Percentiles rank a stretch among this genome's conserved stretches.
phyloP scores from a whole-genome alignment of 805 yeast species.

The Lachancea fermentati region DNA sequence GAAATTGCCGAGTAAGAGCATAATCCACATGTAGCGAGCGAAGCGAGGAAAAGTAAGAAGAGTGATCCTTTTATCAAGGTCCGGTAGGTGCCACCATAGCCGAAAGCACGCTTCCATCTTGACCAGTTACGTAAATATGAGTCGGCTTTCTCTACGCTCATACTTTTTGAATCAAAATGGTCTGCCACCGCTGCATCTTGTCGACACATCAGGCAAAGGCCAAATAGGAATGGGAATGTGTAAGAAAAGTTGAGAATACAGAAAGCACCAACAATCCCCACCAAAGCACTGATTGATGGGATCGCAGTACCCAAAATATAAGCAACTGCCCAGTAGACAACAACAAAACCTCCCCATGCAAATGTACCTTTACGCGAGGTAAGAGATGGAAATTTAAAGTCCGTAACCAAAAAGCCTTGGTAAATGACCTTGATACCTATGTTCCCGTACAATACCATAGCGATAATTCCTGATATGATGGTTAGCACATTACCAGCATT shows the following conservation, averaged over 20 bases:
- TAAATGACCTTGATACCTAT: constrained; percentile 42
- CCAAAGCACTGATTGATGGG: constrained; percentile 38
- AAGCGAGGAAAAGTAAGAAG: constrained; percentile 29
- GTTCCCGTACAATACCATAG: constrained; percentile 43
- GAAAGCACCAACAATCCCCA: constrained; percentile 38
- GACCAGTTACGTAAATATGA: constrained; percentile 18
- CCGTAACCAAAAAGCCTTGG: constrained; percentile 34
- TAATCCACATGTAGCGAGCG: constrained; percentile 14
- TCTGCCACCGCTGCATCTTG: constrained; percentile 30
- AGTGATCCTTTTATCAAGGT: constrained; percentile 18
- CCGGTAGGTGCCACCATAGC: constrained; percentile 20
- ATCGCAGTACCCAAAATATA: constrained; percentile 41
- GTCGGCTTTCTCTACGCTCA: constrained; percentile 12
- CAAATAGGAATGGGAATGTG: constrained; percentile 36
- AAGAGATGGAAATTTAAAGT: constrained; percentile 31
- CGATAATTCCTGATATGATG: constrained; percentile 38
- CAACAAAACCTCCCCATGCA: constrained; percentile 34
- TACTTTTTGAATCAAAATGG: constrained; percentile 24
- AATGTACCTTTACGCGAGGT: constrained; percentile 32
- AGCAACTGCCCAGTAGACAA: constrained; percentile 41
- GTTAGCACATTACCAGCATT: constrained; percentile 34
- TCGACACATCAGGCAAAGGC: constrained; percentile 20
- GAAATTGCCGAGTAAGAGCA: constrained; percentile 13
- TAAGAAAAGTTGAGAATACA: constrained; percentile 43
- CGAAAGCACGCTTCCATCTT: constrained; percentile 33